Base-by-base conservation (phyloP, 1,139 yeast genomes). In the Hyphopichia buzzinii region DNA sequence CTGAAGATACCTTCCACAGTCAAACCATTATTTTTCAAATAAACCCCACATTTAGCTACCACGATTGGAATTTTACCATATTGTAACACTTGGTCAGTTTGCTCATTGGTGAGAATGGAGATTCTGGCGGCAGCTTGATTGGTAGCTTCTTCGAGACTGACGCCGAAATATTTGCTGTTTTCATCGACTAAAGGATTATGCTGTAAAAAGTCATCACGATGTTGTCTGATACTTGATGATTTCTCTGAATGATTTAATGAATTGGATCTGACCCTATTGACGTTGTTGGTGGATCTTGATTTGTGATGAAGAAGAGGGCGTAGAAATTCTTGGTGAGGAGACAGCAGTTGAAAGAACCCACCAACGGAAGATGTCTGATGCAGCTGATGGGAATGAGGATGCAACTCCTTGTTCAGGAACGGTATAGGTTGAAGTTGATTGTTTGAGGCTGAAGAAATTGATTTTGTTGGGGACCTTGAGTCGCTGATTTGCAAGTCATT, bases 21-120 rank as follows among this genome's bases (percentile, higher is more conserved):
- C 31, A 84, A 61, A 7, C 86, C 95, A 46, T 87, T 81, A 35
- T 79, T 78, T 54, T 92, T 92, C 43, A 92, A 64, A 55, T 64
- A 90, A 1, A 86, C 82, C 2, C 97, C 97, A 63, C 98, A 90
- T 50, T 89, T 86, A 17, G 97, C 98, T 22, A 92, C 95, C n/a
- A 92, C 87, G 16, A 85, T 73, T 1, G 96, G 96, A 25, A 88
- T 83, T 41, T 76, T 70, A 13, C 96, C 96, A 53, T 84, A 88
- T 35, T 79, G 79, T 37, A 81, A 72, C 32, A 77, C 77, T n/a
- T 57, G 57, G 33, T 79, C 80, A 3, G 55, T 40, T 11, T 69
- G 60, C 29, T 66, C 68, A 38, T 66, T 68, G 33, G 72, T 64
- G 48, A 84, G 69, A 8, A 85, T 78, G 16, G 84, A 77, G 37